Conservation (phyloP, 139 green algal species). For the Spirogloea muscicola region DNA sequence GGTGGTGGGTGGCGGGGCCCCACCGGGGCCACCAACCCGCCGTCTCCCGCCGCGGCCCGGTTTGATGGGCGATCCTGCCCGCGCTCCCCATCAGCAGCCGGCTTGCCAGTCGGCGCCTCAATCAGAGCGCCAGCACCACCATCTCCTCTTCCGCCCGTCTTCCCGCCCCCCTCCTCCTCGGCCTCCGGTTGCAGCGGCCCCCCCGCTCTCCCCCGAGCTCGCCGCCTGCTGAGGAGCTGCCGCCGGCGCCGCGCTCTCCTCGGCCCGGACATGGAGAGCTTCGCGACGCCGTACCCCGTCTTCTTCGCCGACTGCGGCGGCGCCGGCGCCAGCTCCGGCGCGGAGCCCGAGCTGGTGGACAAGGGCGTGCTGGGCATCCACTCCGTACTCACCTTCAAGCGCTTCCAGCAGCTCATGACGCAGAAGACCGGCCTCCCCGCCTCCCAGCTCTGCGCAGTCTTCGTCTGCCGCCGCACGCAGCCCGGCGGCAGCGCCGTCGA, state of each 20-base stretch:
- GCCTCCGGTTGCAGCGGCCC: too few relatives aligned
- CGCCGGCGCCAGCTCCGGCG: too few relatives aligned
- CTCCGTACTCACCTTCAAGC: conserved; percentile 32
- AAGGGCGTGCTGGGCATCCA: conserved; percentile 22
- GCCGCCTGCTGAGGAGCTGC: not conserved
- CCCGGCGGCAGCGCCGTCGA: not conserved
- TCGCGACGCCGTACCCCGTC: conserved; percentile 24
- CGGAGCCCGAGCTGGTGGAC: conserved; percentile 15
- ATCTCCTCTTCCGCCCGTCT: too few relatives aligned
- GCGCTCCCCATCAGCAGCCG: too few relatives aligned
- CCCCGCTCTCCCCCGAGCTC: too few relatives aligned
- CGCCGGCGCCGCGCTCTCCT: not conserved
- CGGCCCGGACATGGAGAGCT: conserved; percentile 20
- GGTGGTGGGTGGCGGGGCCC: too few relatives aligned
- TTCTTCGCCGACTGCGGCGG: conserved; percentile 32
- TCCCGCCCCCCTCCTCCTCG: too few relatives aligned
- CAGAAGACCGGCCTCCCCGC: conserved; percentile 11
- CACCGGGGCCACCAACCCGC: too few relatives aligned
- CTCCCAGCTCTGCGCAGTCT: conserved; percentile 5
- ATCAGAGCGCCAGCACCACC: too few relatives aligned
- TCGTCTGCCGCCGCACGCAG: conserved; percentile 11
- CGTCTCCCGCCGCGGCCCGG: too few relatives aligned
- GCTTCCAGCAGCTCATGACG: conserved; percentile 17
- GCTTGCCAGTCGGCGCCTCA: too few relatives aligned
- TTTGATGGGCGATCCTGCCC: too few relatives aligned